These are phyloP conservation scores for Chloromonas sp. DNA, from an alignment of 163 green algal genomes.

Conservation along the genomic window DNA sequence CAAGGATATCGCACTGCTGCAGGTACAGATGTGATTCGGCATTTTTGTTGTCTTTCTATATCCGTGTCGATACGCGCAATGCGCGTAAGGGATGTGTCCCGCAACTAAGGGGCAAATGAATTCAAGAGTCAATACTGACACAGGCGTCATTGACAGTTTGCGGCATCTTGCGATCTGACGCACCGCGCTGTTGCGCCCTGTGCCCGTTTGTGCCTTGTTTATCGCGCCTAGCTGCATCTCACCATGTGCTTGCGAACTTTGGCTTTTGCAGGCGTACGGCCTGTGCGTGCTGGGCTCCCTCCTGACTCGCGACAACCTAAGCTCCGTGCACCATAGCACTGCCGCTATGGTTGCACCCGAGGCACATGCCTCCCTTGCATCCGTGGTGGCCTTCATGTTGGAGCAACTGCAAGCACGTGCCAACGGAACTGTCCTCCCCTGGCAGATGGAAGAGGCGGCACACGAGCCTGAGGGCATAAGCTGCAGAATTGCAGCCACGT, in stretches of 20 bases:
- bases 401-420: neutral
- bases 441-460: neutral
- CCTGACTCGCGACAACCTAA: neutral
- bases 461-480: neutral
- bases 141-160: no score
- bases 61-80: no score
- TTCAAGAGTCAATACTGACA: no score
- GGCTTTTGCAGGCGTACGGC: neutral
- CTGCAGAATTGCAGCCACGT: neutral
- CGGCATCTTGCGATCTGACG: no score
- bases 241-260: no score
- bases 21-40: neutral
- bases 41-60: no score
- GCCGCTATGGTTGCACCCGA: neutral
- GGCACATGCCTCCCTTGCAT: neutral
- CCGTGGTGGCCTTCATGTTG: neutral
- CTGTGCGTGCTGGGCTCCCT: neutral
- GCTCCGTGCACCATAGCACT: neutral
- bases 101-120: no score
- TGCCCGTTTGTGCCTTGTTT: no score
- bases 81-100: no score
- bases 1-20: neutral
- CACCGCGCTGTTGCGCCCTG: no score
- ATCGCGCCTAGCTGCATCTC: no score
- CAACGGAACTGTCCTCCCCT: neutral